Evolutionary conservation across 148 eudicot species (phyloP).

Genomic region (Pouteria glomerata): DNA sequence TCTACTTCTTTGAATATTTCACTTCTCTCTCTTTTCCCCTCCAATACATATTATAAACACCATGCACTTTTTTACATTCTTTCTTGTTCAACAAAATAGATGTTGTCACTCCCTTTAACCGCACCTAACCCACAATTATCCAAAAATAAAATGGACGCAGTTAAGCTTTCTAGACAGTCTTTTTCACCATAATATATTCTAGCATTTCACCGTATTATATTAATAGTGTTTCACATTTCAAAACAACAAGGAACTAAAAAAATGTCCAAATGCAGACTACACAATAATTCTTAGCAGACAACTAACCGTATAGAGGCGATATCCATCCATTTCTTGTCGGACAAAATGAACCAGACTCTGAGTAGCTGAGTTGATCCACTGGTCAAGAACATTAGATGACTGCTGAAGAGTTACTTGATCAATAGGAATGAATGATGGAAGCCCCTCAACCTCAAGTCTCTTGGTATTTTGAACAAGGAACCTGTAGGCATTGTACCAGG

Average conservation of each 20-base stretch:
- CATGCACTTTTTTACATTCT: too few relatives aligned
- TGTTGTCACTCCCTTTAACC: too few relatives aligned
- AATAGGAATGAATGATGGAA: slow-evolving; percentile 56
- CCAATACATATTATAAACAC: too few relatives aligned
- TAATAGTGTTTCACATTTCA: not conserved
- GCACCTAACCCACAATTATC: too few relatives aligned
- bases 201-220: not conserved
- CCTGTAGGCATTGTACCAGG: slow-evolving; percentile 99
- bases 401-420: slow-evolving; percentile 51
- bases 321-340: slow-evolving; percentile 92
- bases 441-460: slow-evolving; percentile 89
- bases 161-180: too few relatives aligned
- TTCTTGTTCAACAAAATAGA: too few relatives aligned
- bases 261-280: too few relatives aligned
- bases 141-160: too few relatives aligned
- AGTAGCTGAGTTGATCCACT: slow-evolving; percentile 98
- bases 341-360: slow-evolving; percentile 91
- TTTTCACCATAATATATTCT: not conserved
- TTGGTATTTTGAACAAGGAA: slow-evolving; percentile 96
- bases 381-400: slow-evolving; percentile 95
- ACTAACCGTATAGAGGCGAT: slow-evolving; percentile 83
- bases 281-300: not conserved
- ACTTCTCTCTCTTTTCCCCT: too few relatives aligned
- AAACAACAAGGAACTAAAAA: not conserved
- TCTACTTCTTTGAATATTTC: too few relatives aligned